Percentiles rank a stretch among this genome's conserved stretches.
Conservation (phyloP, 768 basidiomycete species). For the Nevesoporus exiguus region DNA sequence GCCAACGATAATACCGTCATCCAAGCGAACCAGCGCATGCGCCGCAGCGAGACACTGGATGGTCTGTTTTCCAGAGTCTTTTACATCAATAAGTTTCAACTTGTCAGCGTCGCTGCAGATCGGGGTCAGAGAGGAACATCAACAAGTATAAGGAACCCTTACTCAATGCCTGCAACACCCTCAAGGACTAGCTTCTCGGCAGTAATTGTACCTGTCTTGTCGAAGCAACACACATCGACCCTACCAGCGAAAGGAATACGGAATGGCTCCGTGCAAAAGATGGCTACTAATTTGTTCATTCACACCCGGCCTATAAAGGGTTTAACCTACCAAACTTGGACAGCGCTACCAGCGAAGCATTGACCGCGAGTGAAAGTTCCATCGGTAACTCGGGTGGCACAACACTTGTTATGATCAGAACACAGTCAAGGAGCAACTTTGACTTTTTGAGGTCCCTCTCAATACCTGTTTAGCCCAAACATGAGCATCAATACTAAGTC, state of each 20-base stretch:
- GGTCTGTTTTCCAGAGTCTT: conserved; percentile 72
- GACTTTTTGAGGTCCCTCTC: conserved; percentile 92
- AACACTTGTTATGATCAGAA: conserved; percentile 94
- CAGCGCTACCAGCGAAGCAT: conserved; percentile 88
- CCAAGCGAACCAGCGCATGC: conserved; percentile 90
- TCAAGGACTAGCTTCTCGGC: conserved; percentile 93
- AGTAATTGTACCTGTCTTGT: conserved; percentile 99
- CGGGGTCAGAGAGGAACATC: conserved; percentile 1
- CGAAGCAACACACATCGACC: conserved; percentile 98
- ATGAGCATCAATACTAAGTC: conserved; percentile 2
- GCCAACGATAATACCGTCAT: conserved; percentile 91
- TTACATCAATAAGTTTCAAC: conserved; percentile 71
- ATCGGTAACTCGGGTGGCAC: conserved; percentile 98
- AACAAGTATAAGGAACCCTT: conserved; percentile 31
- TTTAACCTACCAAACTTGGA: conserved; percentile 78
- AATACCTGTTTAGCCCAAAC: conserved; percentile 52
- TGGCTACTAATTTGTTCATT: conserved; percentile 51
- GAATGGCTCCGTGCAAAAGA: conserved; percentile 99
- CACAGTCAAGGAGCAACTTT: conserved; percentile 91
- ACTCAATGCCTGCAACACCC: conserved; percentile 91
- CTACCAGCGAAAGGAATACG: conserved; percentile 93
- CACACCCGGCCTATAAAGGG: neutral
- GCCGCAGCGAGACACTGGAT: conserved; percentile 88
- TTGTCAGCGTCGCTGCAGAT: conserved; percentile 52
- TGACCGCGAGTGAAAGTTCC: conserved; percentile 96